A percentile compares a stretch with the other conserved stretches of the same genome.
phyloP scores from a whole-genome alignment of 179 eudicot genomes.

The Beta corolliflora region DNA sequence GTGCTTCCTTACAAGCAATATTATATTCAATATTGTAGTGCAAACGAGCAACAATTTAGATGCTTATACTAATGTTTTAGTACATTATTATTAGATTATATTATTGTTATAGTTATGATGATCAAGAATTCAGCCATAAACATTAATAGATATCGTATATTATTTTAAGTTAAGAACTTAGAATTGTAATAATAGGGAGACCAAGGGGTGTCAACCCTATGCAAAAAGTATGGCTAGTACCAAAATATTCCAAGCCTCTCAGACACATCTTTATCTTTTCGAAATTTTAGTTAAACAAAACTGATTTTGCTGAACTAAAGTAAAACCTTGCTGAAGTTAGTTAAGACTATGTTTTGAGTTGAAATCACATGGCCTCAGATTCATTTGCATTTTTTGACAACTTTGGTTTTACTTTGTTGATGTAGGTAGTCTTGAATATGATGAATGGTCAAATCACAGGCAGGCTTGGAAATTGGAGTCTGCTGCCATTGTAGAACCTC shows the following conservation, averaged over 20 bases:
- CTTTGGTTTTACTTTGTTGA: slow-evolving; percentile 15
- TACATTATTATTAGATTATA: no score
- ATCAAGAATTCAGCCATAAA: no score
- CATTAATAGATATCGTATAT: no score
- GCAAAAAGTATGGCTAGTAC: no score
- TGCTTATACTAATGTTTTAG: not conserved
- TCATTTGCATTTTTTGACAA: not conserved
- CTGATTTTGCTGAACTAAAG: not conserved
- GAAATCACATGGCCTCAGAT: not conserved
- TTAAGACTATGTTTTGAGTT: not conserved
- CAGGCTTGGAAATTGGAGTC: slow-evolving; percentile 98
- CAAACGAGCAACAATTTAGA: not conserved
- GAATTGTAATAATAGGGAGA: no score
- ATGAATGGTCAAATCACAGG: slow-evolving; percentile 94
- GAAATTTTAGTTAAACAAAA: not conserved
- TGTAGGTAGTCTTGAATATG: slow-evolving; percentile 89
- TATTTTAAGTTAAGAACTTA: no score
- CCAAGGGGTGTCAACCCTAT: no score
- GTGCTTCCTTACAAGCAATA: no score
- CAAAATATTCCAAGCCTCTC: no score
- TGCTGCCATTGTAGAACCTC: slow-evolving; percentile 91
- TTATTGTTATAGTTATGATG: no score
- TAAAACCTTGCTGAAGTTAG: no score
- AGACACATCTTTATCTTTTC: not conserved
- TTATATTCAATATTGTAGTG: no score